phyloP scores from a whole-genome alignment of 768 basidiomycete species.

The Dictyophora rubrovolvata region DNA sequence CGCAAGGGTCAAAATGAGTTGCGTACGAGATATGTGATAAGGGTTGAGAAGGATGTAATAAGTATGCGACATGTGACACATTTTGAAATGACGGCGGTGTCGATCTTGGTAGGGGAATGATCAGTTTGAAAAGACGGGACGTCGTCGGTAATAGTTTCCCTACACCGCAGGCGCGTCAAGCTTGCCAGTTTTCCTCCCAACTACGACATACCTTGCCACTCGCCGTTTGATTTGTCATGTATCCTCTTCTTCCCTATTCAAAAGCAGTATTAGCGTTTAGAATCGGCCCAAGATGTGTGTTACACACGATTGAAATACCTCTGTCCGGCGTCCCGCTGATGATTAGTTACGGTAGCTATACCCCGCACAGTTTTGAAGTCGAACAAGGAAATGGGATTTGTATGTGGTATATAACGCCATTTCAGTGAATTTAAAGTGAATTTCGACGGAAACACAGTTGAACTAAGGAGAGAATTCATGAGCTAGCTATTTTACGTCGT shows the following conservation, averaged over 20 bases:
- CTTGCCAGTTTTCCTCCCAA: slow-evolving; percentile 21
- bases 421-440: not conserved
- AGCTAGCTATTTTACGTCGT: not conserved
- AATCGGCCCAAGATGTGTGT: not conserved
- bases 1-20: slow-evolving; percentile 14
- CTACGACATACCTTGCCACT: slow-evolving; percentile 7
- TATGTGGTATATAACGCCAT: not conserved
- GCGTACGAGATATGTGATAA: slow-evolving; percentile 45
- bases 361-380: slow-evolving; percentile 5
- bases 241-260: slow-evolving; percentile 12
- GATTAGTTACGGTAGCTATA: too few relatives aligned
- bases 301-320: too few relatives aligned
- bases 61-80: slow-evolving; percentile 38
- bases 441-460: not conserved
- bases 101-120: slow-evolving; percentile 36
- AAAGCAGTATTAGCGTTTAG: slow-evolving; percentile 19
- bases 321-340: too few relatives aligned
- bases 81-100: slow-evolving; percentile 11
- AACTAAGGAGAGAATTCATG: not conserved
- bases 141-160: slow-evolving; percentile 55
- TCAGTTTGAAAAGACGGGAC: slow-evolving; percentile 56
- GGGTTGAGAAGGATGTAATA: slow-evolving; percentile 61
- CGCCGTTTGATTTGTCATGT: not conserved
- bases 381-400: not conserved
- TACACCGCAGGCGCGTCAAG: slow-evolving; percentile 11